Percentiles rank a stretch among this genome's conserved stretches.
phyloP scores from a whole-genome alignment of 495 filamentous ascomycete genomes.

The Talaromyces nanjingensis region DNA sequence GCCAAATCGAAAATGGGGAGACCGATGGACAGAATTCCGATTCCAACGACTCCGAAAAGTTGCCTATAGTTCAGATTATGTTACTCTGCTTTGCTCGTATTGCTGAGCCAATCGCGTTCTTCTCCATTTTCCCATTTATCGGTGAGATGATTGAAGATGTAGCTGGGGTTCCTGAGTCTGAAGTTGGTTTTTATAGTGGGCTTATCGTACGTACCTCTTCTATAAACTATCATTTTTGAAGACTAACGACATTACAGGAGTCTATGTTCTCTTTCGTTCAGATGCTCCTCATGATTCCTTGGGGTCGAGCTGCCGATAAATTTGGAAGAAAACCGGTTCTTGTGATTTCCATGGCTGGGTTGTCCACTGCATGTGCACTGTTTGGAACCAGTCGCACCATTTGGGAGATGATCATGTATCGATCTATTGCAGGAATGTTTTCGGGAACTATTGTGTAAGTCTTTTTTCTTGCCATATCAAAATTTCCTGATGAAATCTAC shows the following conservation, averaged over 20 bases:
- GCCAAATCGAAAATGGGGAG: background rate
- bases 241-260: constrained; percentile 28
- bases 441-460: constrained; percentile 52
- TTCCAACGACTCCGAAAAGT: constrained; percentile 23
- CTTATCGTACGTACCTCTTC: constrained; percentile 40
- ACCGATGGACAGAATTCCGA: constrained; percentile 3
- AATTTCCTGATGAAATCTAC: background rate
- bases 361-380: constrained; percentile 46
- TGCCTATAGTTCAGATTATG: constrained; percentile 54
- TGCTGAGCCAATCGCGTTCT: constrained; percentile 70
- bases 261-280: constrained; percentile 64
- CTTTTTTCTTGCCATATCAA: background rate
- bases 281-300: constrained; percentile 51
- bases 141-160: constrained; percentile 60
- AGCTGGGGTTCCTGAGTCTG: constrained; percentile 44
- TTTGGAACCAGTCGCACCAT: constrained; percentile 57
- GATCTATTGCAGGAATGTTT: constrained; percentile 61
- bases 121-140: constrained; percentile 69
- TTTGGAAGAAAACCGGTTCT: constrained; percentile 63
- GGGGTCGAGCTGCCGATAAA: constrained; percentile 59
- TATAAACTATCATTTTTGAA: background rate
- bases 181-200: constrained; percentile 67
- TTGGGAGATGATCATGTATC: constrained; percentile 59
- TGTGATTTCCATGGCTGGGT: constrained; percentile 52
- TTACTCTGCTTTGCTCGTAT: constrained; percentile 60